Conservation (phyloP, 768 basidiomycete species). For the Suillus luteus region DNA sequence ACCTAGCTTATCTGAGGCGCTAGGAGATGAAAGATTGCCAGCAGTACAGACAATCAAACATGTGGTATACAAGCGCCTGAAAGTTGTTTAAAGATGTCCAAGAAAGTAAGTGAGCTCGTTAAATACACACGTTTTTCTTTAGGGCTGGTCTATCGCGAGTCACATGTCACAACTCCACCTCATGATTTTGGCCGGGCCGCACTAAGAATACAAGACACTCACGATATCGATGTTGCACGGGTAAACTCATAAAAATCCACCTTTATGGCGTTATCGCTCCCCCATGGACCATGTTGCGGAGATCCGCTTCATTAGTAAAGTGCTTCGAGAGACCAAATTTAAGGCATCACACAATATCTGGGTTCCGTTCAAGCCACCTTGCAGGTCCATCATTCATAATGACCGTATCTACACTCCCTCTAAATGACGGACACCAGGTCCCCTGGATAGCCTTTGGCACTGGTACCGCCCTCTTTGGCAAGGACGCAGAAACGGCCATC, state of each 20-base stretch:
- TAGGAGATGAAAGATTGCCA: constrained; percentile 52
- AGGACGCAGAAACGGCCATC: constrained; percentile 44
- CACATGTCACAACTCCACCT: neutral
- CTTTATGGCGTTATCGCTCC: neutral
- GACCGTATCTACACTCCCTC: constrained; percentile 36
- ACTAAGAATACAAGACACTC: neutral
- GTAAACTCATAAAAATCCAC: neutral
- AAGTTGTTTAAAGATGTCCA: constrained; percentile 67
- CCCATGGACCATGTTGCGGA: constrained; percentile 15
- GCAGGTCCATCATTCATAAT: constrained; percentile 21
- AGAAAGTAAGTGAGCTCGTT: neutral
- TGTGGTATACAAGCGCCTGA: constrained; percentile 57
- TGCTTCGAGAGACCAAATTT: constrained; percentile 14
- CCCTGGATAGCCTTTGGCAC: constrained; percentile 68
- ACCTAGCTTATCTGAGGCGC: constrained; percentile 59
- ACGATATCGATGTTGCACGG: neutral
- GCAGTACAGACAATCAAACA: constrained; percentile 45
- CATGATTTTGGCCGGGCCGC: neutral
- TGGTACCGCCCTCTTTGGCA: constrained; percentile 52
- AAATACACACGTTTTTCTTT: constrained; percentile 30
- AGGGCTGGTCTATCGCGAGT: constrained; percentile 43
- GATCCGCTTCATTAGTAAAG: constrained; percentile 19
- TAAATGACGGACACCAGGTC: constrained; percentile 55
- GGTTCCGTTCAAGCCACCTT: constrained; percentile 13
- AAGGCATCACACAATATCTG: neutral